These are phyloP conservation scores for Shiraia sp. DNA, from an alignment of 2,329 filamentous ascomycete genomes.

Conservation along the genomic window DNA sequence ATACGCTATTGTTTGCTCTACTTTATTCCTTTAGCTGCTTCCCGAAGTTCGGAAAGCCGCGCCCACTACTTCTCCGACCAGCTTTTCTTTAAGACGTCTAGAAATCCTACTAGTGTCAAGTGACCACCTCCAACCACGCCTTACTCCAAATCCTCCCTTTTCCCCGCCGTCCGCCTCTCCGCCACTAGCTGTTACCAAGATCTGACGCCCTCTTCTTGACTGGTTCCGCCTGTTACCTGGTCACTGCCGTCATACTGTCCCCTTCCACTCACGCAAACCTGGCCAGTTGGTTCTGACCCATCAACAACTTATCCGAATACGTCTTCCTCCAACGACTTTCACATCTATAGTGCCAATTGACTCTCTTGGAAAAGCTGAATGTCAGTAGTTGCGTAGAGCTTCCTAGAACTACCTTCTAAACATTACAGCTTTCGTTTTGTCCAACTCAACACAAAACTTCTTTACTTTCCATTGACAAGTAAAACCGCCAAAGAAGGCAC, in stretches of 20 bases:
- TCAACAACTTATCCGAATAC: not conserved
- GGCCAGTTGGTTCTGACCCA: not conserved
- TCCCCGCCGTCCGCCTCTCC: constrained; percentile 11
- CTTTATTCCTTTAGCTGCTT: constrained; percentile 15
- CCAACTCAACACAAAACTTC: too few species aligned
- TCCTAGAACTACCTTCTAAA: constrained; percentile 1
- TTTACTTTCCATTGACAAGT: constrained; percentile 6
- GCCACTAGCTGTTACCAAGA: constrained; percentile 9
- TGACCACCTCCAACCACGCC: constrained; percentile 26
- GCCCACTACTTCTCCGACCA: constrained; percentile 24
- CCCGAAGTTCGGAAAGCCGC: constrained; percentile 28
- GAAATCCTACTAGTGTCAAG: constrained; percentile 33
- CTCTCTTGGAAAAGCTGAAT: not conserved
- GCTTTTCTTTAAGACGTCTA: constrained; percentile 22
- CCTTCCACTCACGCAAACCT: not conserved
- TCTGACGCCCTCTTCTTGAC: constrained; percentile 9
- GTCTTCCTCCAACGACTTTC: not conserved
- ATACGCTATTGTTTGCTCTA: constrained; percentile 22
- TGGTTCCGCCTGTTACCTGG: constrained; percentile 8
- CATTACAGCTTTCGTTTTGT: constrained; percentile 5
- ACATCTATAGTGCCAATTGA: not conserved
- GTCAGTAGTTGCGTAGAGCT: constrained; percentile 6
- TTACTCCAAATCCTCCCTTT: constrained; percentile 10
- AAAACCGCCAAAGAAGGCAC: constrained; percentile 31
- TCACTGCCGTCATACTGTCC: constrained; percentile 2